These are phyloP conservation scores for Yamadazyma oceani DNA, from an alignment of 1,139 yeast species.

Conservation along the genomic window DNA sequence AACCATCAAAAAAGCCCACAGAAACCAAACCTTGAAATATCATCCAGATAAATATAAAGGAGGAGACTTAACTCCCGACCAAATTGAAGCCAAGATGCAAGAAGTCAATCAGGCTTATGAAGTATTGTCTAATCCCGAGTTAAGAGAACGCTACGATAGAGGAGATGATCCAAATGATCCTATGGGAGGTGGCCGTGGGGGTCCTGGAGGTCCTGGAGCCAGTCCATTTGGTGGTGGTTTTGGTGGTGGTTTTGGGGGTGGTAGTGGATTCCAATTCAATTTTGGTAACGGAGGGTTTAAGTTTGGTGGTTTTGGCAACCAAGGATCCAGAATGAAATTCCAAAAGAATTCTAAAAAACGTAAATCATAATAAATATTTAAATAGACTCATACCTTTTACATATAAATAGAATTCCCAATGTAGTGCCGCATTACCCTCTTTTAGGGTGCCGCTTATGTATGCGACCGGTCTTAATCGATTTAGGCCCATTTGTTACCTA, in stretches of 20 bases:
- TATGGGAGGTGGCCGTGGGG: conserved; percentile 19
- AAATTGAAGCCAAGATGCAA: conserved; percentile 83
- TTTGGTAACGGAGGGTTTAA: conserved; percentile 18
- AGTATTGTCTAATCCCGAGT: conserved; percentile 66
- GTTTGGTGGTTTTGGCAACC: conserved; percentile 22
- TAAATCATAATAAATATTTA: conserved; percentile 3
- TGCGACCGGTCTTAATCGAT: too few species aligned
- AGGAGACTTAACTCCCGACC: conserved; percentile 64
- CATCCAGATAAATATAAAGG: conserved; percentile 90
- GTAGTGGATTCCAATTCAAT: conserved; percentile 14
- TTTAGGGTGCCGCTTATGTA: too few species aligned
- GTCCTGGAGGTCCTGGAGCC: conserved; percentile 19
- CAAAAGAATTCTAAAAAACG: conserved; percentile 18
- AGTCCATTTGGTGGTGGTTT: conserved; percentile 18
- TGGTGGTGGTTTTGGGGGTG: conserved; percentile 4
- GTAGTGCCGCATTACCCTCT: too few species aligned
- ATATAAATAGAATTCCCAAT: too few species aligned
- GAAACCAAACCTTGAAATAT: conserved; percentile 72
- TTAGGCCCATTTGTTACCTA: not conserved
- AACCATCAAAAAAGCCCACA: conserved; percentile 79
- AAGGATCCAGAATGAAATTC: conserved; percentile 18
- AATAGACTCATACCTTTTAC: too few species aligned
- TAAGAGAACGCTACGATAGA: conserved; percentile 64
- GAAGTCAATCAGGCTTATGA: conserved; percentile 94
- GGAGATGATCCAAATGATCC: conserved; percentile 65